These are phyloP conservation scores for Echites panduratus DNA, from an alignment of 257 asterid genomes.

Conservation along the genomic window DNA sequence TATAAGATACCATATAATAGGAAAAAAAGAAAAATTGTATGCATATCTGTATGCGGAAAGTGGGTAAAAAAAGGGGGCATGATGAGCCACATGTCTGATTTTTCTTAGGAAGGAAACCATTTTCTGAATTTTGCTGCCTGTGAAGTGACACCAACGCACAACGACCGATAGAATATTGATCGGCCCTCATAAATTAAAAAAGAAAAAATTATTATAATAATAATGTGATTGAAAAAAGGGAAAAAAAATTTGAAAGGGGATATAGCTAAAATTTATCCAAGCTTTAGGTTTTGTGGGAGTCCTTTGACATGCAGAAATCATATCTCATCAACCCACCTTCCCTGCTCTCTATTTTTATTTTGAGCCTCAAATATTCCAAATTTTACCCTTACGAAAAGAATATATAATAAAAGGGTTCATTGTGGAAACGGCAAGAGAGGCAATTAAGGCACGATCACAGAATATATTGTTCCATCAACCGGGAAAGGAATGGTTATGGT, in stretches of 20 bases:
- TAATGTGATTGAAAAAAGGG: neutral
- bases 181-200: neutral
- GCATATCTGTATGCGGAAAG: neutral
- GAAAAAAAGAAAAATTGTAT: neutral
- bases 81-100: neutral
- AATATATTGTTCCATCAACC: too few relatives aligned
- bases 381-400: neutral
- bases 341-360: neutral
- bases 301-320: neutral
- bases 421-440: neutral
- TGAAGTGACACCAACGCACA: conserved; percentile 2
- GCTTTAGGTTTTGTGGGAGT: neutral
- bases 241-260: neutral
- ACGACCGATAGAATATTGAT: neutral
- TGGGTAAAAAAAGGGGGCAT: neutral
- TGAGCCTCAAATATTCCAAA: conserved; percentile 4
- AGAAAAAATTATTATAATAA: too few relatives aligned
- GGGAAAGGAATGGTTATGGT: too few relatives aligned
- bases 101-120: neutral
- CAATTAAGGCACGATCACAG: too few relatives aligned
- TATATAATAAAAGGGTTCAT: neutral
- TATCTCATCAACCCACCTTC: neutral
- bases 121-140: neutral
- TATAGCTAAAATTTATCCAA: conserved; percentile 4
- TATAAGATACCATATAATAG: neutral